phyloP scores from a whole-genome alignment of 1,139 yeast species.

The Zhuliangozyma blackwelliae region DNA sequence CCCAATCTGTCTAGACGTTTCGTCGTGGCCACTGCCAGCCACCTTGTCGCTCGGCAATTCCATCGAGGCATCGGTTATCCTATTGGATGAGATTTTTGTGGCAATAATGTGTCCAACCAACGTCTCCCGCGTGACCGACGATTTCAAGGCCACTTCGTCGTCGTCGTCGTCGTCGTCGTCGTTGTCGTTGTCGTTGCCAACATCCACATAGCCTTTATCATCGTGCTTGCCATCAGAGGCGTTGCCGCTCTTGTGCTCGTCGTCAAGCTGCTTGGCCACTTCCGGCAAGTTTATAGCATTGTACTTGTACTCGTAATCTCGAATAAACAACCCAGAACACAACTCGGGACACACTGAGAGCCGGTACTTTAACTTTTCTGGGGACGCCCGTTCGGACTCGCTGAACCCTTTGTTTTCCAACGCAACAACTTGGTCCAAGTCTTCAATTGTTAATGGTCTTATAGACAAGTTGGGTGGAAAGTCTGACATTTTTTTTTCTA shows the following conservation, averaged over 20 bases:
- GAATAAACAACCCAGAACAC: slow-evolving; percentile 78
- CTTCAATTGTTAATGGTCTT: slow-evolving; percentile 74
- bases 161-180: slow-evolving; percentile 26
- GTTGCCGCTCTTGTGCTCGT: slow-evolving; percentile 19
- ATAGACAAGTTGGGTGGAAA: slow-evolving; percentile 65
- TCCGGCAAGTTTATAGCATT: slow-evolving; percentile 44
- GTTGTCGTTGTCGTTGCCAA: slow-evolving; percentile 19
- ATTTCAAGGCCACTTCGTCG: slow-evolving; percentile 42
- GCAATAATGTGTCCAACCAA: slow-evolving; percentile 83
- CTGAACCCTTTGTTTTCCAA: slow-evolving; percentile 72
- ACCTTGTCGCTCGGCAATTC: slow-evolving; percentile 43
- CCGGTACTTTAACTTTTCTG: slow-evolving; percentile 64
- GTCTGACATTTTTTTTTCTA: slow-evolving; percentile 21
- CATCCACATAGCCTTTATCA: slow-evolving; percentile 11
- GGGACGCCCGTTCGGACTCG: slow-evolving; percentile 60
- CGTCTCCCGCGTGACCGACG: slow-evolving; percentile 57
- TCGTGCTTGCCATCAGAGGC: slow-evolving; percentile 10
- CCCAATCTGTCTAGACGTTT: slow-evolving; percentile 70
- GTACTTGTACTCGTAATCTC: slow-evolving; percentile 53
- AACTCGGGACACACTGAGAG: slow-evolving; percentile 83
- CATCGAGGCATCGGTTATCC: slow-evolving; percentile 68
- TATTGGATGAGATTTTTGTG: slow-evolving; percentile 57
- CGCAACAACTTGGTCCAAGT: slow-evolving; percentile 53
- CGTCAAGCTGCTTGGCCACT: slow-evolving; percentile 33
- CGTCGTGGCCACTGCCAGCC: slow-evolving; percentile 75